Conservation (phyloP, 345 rosid species). For the Gossypium rotundifolium region DNA sequence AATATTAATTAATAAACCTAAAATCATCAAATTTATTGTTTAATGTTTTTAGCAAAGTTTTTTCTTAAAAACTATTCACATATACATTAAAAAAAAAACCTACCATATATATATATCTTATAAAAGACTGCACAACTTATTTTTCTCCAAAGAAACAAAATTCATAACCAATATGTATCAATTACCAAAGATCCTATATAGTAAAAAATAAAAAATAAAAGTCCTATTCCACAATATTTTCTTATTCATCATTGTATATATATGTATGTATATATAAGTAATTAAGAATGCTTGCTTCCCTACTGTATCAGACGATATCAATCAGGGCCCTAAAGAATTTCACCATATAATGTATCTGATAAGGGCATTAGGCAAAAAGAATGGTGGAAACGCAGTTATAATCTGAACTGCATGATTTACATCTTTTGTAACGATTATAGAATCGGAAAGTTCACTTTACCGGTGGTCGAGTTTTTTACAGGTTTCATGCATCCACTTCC, state of each 20-base stretch:
- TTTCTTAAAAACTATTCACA: not conserved
- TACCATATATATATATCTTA: not conserved
- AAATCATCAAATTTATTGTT: too few species aligned
- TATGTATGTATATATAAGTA: not conserved
- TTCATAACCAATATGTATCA: not conserved
- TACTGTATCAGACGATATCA: not conserved
- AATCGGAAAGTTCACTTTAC: constrained; percentile 15
- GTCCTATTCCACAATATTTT: constrained; percentile 1
- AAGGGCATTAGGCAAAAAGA: constrained; percentile 14
- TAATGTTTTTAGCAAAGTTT: too few species aligned
- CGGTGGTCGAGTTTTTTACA: not conserved
- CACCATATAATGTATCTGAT: not conserved
- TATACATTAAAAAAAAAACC: not conserved
- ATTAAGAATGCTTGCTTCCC: not conserved
- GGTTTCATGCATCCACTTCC: constrained; percentile 32
- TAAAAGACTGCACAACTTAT: not conserved
- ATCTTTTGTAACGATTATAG: constrained; percentile 25
- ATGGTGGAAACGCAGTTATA: constrained; percentile 4
- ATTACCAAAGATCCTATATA: not conserved
- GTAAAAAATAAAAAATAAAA: not conserved
- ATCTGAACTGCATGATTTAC: constrained; percentile 19
- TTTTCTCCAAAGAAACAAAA: not conserved
- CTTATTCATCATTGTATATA: constrained; percentile 13
- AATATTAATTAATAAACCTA: too few species aligned
- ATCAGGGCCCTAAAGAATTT: constrained; percentile 10